Evolutionary conservation across 2,329 filamentous ascomycete species (phyloP), one percentile per base, ranked within the genome.

Genomic region (Penicillium sp.): DNA sequence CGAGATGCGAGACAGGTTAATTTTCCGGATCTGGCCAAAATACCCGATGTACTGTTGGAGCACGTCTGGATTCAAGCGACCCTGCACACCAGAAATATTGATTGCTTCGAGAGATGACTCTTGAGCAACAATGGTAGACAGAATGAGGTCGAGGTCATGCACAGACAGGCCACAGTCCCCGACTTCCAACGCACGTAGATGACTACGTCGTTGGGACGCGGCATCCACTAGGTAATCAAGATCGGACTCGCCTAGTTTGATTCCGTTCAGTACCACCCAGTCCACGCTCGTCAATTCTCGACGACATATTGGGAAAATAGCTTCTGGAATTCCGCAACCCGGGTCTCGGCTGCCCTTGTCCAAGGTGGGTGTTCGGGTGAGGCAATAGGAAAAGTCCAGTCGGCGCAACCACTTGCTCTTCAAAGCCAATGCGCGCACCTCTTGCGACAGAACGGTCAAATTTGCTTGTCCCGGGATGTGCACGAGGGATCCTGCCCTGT

Each of bases 191-290:
- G 84, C 86, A 43, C 86, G 81, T 47, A 89, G 75, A 61, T 86
- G 83, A 50, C 85, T 86, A 24, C 75, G 76, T 57, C 80, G 77
- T 54, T 87, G 83, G 1, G 85, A 84, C 9, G 85, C 82, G n/a
- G 85, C 84, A 57, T 85, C 84, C 40, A 88, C 83, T 41, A 87
- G 63, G 60, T 75, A 78, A 56, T 89, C 86, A 47, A 89, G 72
- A 68, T 89, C 87, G 0, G 83, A 83, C 48, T 89, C 86, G 36
- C 84, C 85, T n/a, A 89, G 78, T 53, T 82, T 79, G 54, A 89
- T 86, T 11, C 84, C 84, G 54, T 84, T 88, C 52, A 89, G 70
- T 20, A 82, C 78, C 47, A 89, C 80, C 86, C 86, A 89, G 64
- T 87, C 84, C 16, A 89, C 82, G 60, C 84, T 86, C 0, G 86